Conservation (phyloP, 2,329 filamentous ascomycete species). For the Fusarium anguioides region DNA sequence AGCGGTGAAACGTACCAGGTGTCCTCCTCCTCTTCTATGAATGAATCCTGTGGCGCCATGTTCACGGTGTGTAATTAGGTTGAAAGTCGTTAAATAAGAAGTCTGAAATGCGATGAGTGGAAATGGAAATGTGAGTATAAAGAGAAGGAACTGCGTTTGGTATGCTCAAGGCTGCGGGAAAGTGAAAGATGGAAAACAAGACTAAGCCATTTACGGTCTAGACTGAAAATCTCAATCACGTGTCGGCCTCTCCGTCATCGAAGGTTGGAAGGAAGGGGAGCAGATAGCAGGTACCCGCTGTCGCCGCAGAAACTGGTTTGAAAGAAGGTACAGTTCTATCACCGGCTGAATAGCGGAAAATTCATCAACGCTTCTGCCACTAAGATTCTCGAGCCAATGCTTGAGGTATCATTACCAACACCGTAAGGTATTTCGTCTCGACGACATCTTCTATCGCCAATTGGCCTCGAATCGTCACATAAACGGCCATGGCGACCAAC, state of each 20-base stretch:
- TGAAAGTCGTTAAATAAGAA: constrained; percentile 32
- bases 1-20: constrained; percentile 64
- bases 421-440: constrained; percentile 43
- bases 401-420: constrained; percentile 49
- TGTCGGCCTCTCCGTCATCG: constrained; percentile 28
- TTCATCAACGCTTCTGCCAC: constrained; percentile 28
- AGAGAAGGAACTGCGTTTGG: constrained; percentile 41
- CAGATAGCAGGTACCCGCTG: constrained; percentile 34
- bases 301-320: neutral
- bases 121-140: constrained; percentile 40
- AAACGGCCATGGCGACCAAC: constrained; percentile 68
- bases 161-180: constrained; percentile 46
- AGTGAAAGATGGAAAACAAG: constrained; percentile 46
- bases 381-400: constrained; percentile 44
- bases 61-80: constrained; percentile 45
- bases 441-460: constrained; percentile 52
- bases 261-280: neutral
- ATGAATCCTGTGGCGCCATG: constrained; percentile 77
- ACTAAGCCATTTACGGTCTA: constrained; percentile 41
- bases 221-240: constrained; percentile 32
- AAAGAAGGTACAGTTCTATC: constrained; percentile 36
- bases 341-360: constrained; percentile 48
- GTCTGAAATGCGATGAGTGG: constrained; percentile 34
- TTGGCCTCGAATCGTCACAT: constrained; percentile 55
- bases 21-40: constrained; percentile 78